Evolutionary conservation across 176 grass and related monocot species (phyloP).

Genomic region (Oryza brachyantha): DNA sequence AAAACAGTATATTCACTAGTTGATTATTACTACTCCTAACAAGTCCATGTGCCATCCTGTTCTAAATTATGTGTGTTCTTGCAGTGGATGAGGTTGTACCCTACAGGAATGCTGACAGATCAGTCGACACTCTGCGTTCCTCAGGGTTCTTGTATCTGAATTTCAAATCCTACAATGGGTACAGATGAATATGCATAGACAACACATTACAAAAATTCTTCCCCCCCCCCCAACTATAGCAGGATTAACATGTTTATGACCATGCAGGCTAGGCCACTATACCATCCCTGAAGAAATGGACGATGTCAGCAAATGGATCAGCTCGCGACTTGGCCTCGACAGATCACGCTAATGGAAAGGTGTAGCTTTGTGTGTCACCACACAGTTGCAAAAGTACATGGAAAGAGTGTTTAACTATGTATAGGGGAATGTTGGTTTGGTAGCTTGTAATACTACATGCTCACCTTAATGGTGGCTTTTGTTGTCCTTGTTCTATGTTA

Average conservation of each 20-base stretch:
- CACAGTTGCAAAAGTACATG: background rate
- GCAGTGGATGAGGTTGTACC: conserved; percentile 77
- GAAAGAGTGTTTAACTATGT: background rate
- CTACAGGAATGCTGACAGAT: conserved; percentile 80
- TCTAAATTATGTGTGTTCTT: background rate
- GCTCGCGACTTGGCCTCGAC: conserved; percentile 48
- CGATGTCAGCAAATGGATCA: conserved; percentile 70
- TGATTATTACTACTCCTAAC: background rate
- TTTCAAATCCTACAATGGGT: conserved; percentile 84
- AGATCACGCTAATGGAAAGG: conserved; percentile 47
- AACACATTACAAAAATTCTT: background rate
- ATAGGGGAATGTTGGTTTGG: background rate
- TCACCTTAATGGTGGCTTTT: background rate
- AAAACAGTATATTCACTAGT: background rate
- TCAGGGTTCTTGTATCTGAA: conserved; percentile 69
- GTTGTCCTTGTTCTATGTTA: no score
- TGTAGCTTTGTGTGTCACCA: background rate
- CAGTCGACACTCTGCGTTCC: conserved; percentile 50
- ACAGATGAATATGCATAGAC: background rate
- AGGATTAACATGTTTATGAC: conserved; percentile 3
- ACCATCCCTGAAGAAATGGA: conserved; percentile 98
- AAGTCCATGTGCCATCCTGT: background rate
- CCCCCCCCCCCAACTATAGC: background rate
- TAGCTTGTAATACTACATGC: conserved; percentile 14
- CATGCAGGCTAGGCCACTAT: conserved; percentile 70